Evolutionary conservation across 306 rosid genomes (phyloP).

Genomic region (apple (Malus domestica)): DNA sequence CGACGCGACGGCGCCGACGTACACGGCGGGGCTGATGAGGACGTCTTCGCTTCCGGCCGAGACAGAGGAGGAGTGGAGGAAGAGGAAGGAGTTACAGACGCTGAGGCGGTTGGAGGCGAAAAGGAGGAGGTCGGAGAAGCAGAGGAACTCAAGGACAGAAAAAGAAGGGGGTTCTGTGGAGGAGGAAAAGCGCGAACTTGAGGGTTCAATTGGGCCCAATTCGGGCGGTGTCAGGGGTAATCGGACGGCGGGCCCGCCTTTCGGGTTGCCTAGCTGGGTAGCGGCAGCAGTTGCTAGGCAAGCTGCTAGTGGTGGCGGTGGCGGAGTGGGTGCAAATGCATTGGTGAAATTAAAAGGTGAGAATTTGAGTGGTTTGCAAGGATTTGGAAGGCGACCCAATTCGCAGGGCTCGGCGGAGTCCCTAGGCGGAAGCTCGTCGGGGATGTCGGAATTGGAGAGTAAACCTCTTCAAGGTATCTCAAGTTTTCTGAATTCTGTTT

Average conservation of each 20-base stretch:
- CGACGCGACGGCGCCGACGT: conserved; percentile 18
- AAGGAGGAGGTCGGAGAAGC: conserved; percentile 83
- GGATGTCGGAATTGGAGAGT: conserved; percentile 76
- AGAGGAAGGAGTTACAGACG: conserved; percentile 88
- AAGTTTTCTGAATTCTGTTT: neutral
- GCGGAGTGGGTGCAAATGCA: conserved; percentile 16
- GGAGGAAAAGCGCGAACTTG: conserved; percentile 19
- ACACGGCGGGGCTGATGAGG: conserved; percentile 39
- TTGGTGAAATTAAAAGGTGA: conserved; percentile 36
- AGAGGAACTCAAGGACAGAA: conserved; percentile 40
- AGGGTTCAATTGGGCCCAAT: conserved; percentile 24
- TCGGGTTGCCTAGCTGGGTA: conserved; percentile 35
- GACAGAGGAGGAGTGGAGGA: conserved; percentile 93
- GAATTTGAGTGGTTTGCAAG: conserved; percentile 29
- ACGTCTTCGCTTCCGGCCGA: conserved; percentile 79
- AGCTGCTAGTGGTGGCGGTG: conserved; percentile 30
- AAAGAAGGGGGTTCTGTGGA: conserved; percentile 34
- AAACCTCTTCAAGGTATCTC: conserved; percentile 53
- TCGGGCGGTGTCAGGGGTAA: conserved; percentile 8
- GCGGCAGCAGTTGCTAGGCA: conserved; percentile 30
- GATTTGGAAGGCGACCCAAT: conserved; percentile 30
- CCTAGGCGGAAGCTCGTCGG: conserved; percentile 77
- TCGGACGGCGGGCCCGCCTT: conserved; percentile 17
- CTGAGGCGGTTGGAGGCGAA: conserved; percentile 85
- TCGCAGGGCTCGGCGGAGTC: conserved; percentile 75